Evolutionary conservation across 2,329 filamentous ascomycete genomes (phyloP).

Genomic region (Colletotrichum gigasporum): DNA sequence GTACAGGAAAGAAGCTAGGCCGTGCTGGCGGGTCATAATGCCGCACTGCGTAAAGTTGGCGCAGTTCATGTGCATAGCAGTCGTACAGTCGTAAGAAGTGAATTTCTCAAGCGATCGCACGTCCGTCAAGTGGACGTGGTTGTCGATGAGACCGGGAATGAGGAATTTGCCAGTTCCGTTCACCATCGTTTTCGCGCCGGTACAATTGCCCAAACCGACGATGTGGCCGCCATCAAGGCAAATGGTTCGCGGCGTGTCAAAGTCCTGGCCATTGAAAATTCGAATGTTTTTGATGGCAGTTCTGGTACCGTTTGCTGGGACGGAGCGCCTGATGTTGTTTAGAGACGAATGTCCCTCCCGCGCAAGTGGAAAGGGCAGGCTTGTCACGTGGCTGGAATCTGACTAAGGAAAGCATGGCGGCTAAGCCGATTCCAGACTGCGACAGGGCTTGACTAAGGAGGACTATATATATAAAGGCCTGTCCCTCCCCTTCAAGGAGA

Average conservation of each 20-base stretch:
- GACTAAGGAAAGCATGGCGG: no score
- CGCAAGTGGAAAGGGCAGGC: background rate
- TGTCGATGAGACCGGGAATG: conserved; percentile 40
- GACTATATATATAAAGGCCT: no score
- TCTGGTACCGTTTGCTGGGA: no score
- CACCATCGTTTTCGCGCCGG: conserved; percentile 13
- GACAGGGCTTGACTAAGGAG: no score
- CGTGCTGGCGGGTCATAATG: background rate
- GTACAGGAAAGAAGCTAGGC: background rate
- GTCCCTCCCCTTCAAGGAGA: no score
- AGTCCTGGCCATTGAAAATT: no score
- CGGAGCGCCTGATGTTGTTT: no score
- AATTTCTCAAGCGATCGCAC: conserved; percentile 34
- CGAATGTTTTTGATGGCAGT: no score
- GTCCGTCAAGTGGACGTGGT: conserved; percentile 36
- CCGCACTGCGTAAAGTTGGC: conserved; percentile 50
- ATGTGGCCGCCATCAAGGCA: no score
- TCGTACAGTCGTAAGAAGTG: conserved; percentile 40
- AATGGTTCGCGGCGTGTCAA: no score
- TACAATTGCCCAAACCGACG: background rate
- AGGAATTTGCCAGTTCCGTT: conserved; percentile 37
- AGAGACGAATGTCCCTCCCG: background rate
- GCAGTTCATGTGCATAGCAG: conserved; percentile 39
- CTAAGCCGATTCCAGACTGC: no score
- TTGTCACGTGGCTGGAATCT: no score